Evolutionary conservation across 768 basidiomycete genomes (phyloP), one percentile per base, ranked within the genome.

Genomic region (Calvatia gigantea): DNA sequence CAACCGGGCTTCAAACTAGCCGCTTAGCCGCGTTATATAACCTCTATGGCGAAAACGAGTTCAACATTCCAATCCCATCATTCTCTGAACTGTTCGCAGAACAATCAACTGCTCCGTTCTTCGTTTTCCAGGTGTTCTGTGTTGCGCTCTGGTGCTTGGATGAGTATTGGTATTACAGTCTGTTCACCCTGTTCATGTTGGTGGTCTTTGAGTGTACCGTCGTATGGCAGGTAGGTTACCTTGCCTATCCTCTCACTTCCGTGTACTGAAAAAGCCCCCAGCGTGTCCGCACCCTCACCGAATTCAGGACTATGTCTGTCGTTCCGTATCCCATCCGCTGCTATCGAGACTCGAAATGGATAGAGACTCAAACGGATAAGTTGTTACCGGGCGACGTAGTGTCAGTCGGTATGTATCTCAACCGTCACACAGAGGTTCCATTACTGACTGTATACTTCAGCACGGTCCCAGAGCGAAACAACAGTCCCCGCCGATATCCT

Each of bases 101-200:
- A 74, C 97, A 99, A 66, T 94, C 96, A 1, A 95, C 94, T 4
- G 97, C 97, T 0, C 97, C 97, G 0, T 99, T 99, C 81, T 99
- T 99, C 70, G 97, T 99, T 25, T 99, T 99, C 73, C 97, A 99
- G 72, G 73, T 98, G 15, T 98, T 99, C 73, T 98, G 97, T 60
- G 97, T 98, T 1, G 94, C 91, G 0, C 75, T 99, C 8, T 99
- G 97, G 97, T 93, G 90, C 67, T 71, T 99, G 63, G 97, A 99
- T 64, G 97, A 98, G 68, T 99, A 98, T 69, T 98, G 94, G 95
- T 98, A 97, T 69, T 99, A 98, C 77, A 89, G 90, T 54, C 70
- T 99, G 37, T 99, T 99, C 75, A 98, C 97, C 1, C 78, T 95
- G 23, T 98, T 99, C 82, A 99, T 99, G 97, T 79, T 99, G 32